Percentiles rank a stretch among this genome's conserved stretches.
phyloP scores from a whole-genome alignment of 139 green algal genomes.

The Astrephomene gubernaculifera region DNA sequence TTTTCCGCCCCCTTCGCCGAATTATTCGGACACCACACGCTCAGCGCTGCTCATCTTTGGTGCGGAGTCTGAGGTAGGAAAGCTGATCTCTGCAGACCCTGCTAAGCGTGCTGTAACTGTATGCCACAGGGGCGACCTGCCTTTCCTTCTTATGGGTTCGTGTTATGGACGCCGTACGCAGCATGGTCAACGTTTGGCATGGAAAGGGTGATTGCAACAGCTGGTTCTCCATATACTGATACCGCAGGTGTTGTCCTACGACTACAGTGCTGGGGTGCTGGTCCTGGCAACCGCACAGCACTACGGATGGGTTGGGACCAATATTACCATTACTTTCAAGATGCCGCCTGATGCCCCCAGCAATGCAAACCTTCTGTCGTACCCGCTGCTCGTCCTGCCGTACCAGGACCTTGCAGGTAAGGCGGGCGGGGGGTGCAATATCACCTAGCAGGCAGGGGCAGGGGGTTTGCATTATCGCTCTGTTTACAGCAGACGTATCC shows the following conservation, averaged over 20 bases:
- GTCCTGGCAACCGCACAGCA: neutral
- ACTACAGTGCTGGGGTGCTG: neutral
- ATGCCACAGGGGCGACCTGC: neutral
- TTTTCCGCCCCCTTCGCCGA: too few relatives aligned
- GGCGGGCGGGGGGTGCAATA: too few relatives aligned
- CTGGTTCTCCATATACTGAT: neutral
- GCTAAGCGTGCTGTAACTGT: neutral
- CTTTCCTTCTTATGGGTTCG: neutral
- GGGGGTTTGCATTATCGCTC: too few relatives aligned
- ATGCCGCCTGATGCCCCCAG: neutral
- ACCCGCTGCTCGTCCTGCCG: neutral
- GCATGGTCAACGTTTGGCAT: neutral
- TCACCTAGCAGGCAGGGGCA: too few relatives aligned
- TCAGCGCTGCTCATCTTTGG: neutral
- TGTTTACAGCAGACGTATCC: too few relatives aligned
- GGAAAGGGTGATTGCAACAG: neutral
- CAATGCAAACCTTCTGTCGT: neutral
- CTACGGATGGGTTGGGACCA: neutral
- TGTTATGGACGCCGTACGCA: neutral
- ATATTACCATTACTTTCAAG: slow-evolving; percentile 1
- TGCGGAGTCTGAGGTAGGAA: neutral
- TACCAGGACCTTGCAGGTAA: slow-evolving; percentile 1
- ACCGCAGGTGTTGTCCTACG: neutral
- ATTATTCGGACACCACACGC: neutral
- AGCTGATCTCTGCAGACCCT: neutral